Evolutionary conservation across 768 basidiomycete genomes (phyloP), one percentile per base, ranked within the genome.

Genomic region (Rhodocollybia butyracea): DNA sequence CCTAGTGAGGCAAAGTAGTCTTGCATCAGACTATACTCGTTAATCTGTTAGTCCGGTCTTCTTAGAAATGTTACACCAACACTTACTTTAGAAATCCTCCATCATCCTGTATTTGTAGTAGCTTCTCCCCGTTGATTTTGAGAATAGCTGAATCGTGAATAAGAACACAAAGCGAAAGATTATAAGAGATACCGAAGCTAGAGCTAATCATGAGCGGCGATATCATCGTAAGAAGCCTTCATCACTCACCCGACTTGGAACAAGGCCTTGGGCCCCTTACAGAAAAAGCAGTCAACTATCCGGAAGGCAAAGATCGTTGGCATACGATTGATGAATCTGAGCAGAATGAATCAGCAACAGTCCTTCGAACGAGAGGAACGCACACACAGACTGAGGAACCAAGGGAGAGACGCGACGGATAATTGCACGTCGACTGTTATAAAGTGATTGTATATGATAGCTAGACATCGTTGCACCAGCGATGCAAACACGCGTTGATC

Each of bases 401-500:
- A 99, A 31, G 96, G 96, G 26, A 99, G 71, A 1, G 94, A 97
- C 0, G 96, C 96, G 15, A 99, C 95, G 2, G 94, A 96, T 15
- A 99, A 82, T 63, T 98, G 96, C 6, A 99, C 95, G 63, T 99
- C 96, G 31, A 96, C 93, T 15, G 69, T 76, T 61, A 81, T 79
- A 73, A 98, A 97, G 68, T 98, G 91, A 27, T 97, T 93, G 61
- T 95, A 87, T 61, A 99, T 91, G 63, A 96, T 89, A 3, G 94
- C 94, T 36, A 98, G 77, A 73, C 90, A 91, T 53, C 85, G 83
- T 54, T 88, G 81, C 6, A 98, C 95, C 30, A 99, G 79, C 5
- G 94, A 85, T 67, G 98, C 97, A 59, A 99, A 99, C 0, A 99
- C 97, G 19, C 94, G 83, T 68, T 99, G 97, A 67, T 99, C 97